phyloP scores from a whole-genome alignment of 352 stramenopile species.

The Phytophthora citricola region DNA sequence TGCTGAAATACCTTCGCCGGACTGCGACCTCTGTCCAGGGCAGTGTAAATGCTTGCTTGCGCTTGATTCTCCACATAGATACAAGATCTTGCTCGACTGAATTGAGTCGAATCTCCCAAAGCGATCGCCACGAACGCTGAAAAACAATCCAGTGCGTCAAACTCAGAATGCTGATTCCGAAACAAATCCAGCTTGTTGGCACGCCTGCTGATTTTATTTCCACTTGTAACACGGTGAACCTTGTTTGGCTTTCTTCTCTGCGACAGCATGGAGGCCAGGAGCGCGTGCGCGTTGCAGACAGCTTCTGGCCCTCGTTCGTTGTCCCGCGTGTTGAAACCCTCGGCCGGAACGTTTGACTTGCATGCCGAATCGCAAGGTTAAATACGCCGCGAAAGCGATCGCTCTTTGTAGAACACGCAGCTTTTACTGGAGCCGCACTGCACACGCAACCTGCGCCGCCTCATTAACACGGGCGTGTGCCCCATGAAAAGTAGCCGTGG shows the following conservation, averaged over 20 bases:
- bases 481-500: not conserved
- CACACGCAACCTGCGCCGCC: slow-evolving; percentile 4
- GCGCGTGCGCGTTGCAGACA: slow-evolving; percentile 11
- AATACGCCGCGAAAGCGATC: too few relatives aligned
- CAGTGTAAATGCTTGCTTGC: not conserved
- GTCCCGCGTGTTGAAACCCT: not conserved
- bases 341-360: not conserved
- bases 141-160: slow-evolving; percentile 15
- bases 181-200: not conserved
- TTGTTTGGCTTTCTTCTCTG: not conserved
- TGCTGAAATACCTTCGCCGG: not conserved
- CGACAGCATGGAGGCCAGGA: not conserved
- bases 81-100: not conserved
- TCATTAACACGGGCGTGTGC: slow-evolving; percentile 6
- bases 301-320: slow-evolving; percentile 4
- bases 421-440: slow-evolving; percentile 17
- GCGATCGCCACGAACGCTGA: not conserved
- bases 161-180: slow-evolving; percentile 15
- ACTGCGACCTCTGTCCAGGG: not conserved
- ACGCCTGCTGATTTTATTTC: slow-evolving; percentile 17
- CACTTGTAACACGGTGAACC: not conserved
- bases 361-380: not conserved
- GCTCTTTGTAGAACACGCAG: not conserved
- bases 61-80: not conserved
- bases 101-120: not conserved